A percentile compares a stretch with the other conserved stretches of the same genome.
These are phyloP conservation scores for Globisporangium camurandrum DNA, from an alignment of 352 stramenopile genomes.

Conservation along the genomic window DNA sequence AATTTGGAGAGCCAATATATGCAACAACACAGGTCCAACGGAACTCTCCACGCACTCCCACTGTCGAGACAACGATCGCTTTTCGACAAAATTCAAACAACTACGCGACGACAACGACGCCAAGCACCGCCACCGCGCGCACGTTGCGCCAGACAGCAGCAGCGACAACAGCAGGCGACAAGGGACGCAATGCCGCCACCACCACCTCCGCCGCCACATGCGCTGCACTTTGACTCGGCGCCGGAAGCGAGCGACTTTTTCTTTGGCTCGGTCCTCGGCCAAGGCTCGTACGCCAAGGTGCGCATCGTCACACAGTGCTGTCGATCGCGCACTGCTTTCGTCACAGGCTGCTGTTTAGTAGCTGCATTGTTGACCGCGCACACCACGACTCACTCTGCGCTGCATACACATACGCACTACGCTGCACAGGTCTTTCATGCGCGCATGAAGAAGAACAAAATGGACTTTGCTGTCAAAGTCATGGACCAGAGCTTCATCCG, in stretches of 20 bases:
- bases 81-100: too few species aligned
- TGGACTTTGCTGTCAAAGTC: slow-evolving; percentile 87
- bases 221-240: slow-evolving; percentile 50
- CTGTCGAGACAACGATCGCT: too few species aligned
- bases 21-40: too few species aligned
- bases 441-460: slow-evolving; percentile 66
- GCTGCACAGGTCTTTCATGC: slow-evolving; percentile 76
- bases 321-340: background rate
- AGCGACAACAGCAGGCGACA: background rate
- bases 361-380: too few species aligned
- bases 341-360: too few species aligned
- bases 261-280: slow-evolving; percentile 79
- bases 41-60: too few species aligned
- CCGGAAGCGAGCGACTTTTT: slow-evolving; percentile 77
- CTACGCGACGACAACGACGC: too few species aligned
- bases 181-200: too few species aligned
- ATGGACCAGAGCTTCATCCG: slow-evolving; percentile 89
- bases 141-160: background rate
- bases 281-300: slow-evolving; percentile 86
- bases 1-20: too few species aligned
- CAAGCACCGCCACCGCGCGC: background rate
- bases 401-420: background rate
- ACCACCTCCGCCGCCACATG: slow-evolving; percentile 33
- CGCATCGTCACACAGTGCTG: too few species aligned
- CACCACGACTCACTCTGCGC: too few species aligned